phyloP scores from a whole-genome alignment of 306 rosid genomes.

The Prunus armeniaca region DNA sequence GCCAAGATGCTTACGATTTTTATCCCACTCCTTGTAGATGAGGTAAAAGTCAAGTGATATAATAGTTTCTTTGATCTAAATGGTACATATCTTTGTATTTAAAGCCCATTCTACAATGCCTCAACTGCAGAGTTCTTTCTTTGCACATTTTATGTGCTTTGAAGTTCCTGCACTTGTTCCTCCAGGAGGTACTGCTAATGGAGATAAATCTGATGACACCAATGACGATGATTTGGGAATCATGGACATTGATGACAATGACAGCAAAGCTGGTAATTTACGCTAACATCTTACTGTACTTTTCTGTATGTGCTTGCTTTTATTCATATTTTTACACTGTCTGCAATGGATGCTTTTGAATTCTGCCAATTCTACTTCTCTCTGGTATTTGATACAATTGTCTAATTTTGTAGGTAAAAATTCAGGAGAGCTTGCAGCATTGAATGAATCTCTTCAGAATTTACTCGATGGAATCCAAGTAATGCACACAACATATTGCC shows the following conservation, averaged over 20 bases:
- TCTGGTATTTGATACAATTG: background rate
- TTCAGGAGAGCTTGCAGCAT: constrained; percentile 66
- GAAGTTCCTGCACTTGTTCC: constrained; percentile 83
- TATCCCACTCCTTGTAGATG: constrained; percentile 96
- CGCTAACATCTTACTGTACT: background rate
- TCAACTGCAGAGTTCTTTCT: constrained; percentile 78
- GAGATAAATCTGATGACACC: constrained; percentile 47
- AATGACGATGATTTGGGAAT: constrained; percentile 82
- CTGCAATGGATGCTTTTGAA: constrained; percentile 3
- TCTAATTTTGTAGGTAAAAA: constrained; percentile 46
- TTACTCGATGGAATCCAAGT: constrained; percentile 96
- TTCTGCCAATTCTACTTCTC: constrained; percentile 6
- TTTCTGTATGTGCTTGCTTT: constrained; percentile 1
- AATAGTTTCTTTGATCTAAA: background rate
- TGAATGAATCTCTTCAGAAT: constrained; percentile 84
- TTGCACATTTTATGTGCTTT: constrained; percentile 92
- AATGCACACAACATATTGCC: constrained; percentile 22
- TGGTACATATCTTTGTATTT: constrained; percentile 6
- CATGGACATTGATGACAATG: constrained; percentile 73
- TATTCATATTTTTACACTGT: constrained; percentile 1
- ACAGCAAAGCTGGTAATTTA: constrained; percentile 46
- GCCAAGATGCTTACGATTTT: constrained; percentile 80
- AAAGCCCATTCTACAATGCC: constrained; percentile 18
- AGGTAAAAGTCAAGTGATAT: constrained; percentile 48
- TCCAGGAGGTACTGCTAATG: constrained; percentile 78